Conservation (phyloP, 2,329 filamentous ascomycete genomes). For the Pseudogymnoascus sp. region DNA sequence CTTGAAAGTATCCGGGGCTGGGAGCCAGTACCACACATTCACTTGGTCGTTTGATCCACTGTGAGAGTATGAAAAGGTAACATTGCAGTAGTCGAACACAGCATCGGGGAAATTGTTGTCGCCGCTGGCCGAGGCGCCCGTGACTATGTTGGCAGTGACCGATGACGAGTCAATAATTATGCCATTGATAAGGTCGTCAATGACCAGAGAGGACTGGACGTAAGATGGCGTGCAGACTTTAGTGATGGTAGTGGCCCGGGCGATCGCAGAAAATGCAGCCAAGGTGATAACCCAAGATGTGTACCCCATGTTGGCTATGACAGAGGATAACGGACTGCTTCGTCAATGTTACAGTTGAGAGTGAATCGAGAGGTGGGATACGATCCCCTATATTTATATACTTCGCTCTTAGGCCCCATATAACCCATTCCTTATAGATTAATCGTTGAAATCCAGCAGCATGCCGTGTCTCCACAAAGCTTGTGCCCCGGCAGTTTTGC, state of each 20-base stretch:
- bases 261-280: slow-evolving; percentile 4
- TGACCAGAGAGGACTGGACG: slow-evolving; percentile 9
- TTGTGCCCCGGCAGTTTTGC: background rate
- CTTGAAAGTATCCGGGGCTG: slow-evolving; percentile 36
- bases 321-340: background rate
- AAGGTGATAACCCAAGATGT: background rate
- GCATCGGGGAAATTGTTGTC: slow-evolving; percentile 27
- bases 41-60: slow-evolving; percentile 33
- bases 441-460: background rate
- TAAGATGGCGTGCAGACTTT: slow-evolving; percentile 8
- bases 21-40: slow-evolving; percentile 36
- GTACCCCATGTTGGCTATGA: slow-evolving; percentile 4
- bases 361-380: background rate
- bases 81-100: slow-evolving; percentile 38
- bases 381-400: background rate
- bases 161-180: slow-evolving; percentile 28
- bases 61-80: slow-evolving; percentile 41
- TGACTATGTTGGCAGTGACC: slow-evolving; percentile 31
- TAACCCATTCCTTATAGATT: background rate
- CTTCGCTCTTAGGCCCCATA: background rate
- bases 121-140: slow-evolving; percentile 27
- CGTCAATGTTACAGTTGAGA: background rate
- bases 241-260: slow-evolving; percentile 2
- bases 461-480: background rate
- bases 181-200: slow-evolving; percentile 4